Conservation (phyloP, 805 yeast genomes). For the Zygosaccharomyces bisporus region DNA sequence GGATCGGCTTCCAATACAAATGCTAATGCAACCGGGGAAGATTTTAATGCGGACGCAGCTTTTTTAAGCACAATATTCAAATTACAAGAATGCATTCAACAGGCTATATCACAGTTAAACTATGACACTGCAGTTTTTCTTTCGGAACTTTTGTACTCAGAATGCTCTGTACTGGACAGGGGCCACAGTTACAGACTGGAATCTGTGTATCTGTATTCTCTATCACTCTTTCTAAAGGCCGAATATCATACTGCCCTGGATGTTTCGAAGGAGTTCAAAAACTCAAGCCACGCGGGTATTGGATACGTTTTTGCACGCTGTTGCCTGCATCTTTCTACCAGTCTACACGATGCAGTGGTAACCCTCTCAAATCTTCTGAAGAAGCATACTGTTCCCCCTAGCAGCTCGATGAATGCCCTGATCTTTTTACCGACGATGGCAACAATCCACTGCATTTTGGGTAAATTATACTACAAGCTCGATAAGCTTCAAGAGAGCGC, state of each 20-base stretch:
- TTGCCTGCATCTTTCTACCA: conserved; percentile 32
- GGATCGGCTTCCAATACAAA: conserved; percentile 8
- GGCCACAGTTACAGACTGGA: conserved; percentile 44
- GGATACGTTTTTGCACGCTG: conserved; percentile 69
- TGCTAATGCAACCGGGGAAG: conserved; percentile 12
- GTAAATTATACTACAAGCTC: conserved; percentile 55
- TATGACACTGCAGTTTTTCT: conserved; percentile 74
- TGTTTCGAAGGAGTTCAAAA: conserved; percentile 35
- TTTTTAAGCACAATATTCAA: conserved; percentile 15
- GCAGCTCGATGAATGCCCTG: conserved; percentile 10
- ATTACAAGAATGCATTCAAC: conserved; percentile 20
- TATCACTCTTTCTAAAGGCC: conserved; percentile 56
- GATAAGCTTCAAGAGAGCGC: conserved; percentile 66
- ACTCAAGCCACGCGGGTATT: conserved; percentile 62
- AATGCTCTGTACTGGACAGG: conserved; percentile 27
- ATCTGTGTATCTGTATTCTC: conserved; percentile 64
- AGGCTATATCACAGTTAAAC: conserved; percentile 29
- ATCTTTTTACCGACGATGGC: conserved; percentile 61
- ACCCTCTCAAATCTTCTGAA: conserved; percentile 9
- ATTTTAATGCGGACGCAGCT: conserved; percentile 11
- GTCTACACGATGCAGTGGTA: conserved; percentile 18
- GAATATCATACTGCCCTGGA: conserved; percentile 62
- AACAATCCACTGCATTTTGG: conserved; percentile 62
- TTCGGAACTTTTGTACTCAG: conserved; percentile 73
- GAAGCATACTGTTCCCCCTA: conserved; percentile 10